phyloP scores from a whole-genome alignment of 23 red algal genomes.

The Gracilaria vermiculophylla region DNA sequence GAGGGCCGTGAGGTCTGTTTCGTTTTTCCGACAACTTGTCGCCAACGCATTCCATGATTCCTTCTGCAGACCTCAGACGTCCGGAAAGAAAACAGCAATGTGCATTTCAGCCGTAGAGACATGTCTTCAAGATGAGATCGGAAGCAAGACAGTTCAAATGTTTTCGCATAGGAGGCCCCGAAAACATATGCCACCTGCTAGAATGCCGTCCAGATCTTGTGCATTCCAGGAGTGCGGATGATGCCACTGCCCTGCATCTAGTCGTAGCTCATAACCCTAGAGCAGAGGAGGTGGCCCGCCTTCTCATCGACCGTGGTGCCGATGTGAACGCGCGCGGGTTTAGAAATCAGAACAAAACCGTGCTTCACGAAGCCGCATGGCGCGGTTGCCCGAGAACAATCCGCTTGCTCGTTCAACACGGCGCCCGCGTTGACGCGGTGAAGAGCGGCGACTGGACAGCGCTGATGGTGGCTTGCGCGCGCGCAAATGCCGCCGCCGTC shows the following conservation, averaged over 20 bases:
- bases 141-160: neutral
- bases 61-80: too few relatives aligned
- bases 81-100: neutral
- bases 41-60: too few relatives aligned
- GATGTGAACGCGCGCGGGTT: conserved; percentile 23
- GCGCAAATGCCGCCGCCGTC: neutral
- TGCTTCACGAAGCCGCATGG: conserved; percentile 41
- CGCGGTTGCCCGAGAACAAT: neutral
- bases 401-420: neutral
- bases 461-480: conserved; percentile 30
- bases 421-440: conserved; percentile 29
- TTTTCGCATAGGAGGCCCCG: neutral
- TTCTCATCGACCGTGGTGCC: neutral
- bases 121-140: neutral
- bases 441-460: conserved; percentile 69
- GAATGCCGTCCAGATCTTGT: neutral
- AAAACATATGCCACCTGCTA: neutral
- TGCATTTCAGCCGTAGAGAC: neutral
- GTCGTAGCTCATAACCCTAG: conserved; percentile 1
- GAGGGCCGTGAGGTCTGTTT: too few relatives aligned
- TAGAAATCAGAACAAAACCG: conserved; percentile 23
- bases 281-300: neutral
- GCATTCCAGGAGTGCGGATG: neutral
- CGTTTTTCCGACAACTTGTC: neutral
- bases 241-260: conserved; percentile 18